Percentiles rank a stretch among this genome's conserved stretches.
phyloP scores from a whole-genome alignment of 2,329 filamentous ascomycete species.

The Fusarium euwallaceae region DNA sequence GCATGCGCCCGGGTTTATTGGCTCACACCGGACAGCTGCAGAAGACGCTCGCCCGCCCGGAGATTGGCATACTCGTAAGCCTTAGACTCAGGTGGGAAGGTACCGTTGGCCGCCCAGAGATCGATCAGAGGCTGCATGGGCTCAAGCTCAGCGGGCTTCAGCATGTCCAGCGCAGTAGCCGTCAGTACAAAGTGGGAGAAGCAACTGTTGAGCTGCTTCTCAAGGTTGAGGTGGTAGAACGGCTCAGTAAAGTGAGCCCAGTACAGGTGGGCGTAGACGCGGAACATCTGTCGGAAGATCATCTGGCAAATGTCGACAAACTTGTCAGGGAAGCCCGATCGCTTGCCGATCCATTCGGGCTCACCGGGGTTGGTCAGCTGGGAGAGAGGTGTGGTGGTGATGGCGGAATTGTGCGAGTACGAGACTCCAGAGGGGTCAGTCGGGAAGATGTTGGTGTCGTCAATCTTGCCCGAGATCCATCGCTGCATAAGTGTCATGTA shows the following conservation, averaged over 20 bases:
- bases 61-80: slow-evolving; percentile 75
- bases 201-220: slow-evolving; percentile 87
- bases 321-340: slow-evolving; percentile 90
- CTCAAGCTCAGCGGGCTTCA: slow-evolving; percentile 90
- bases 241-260: slow-evolving; percentile 93
- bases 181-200: slow-evolving; percentile 89
- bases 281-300: slow-evolving; percentile 98
- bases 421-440: slow-evolving; percentile 82
- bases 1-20: slow-evolving; percentile 38
- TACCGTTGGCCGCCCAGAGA: slow-evolving; percentile 89
- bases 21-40: slow-evolving; percentile 60
- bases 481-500: slow-evolving; percentile 97
- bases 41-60: slow-evolving; percentile 69
- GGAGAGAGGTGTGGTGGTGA: slow-evolving; percentile 71
- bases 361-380: slow-evolving; percentile 73
- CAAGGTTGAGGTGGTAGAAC: slow-evolving; percentile 85
- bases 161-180: slow-evolving; percentile 83
- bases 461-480: slow-evolving; percentile 97
- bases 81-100: slow-evolving; percentile 82
- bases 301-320: slow-evolving; percentile 92
- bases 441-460: slow-evolving; percentile 90
- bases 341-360: slow-evolving; percentile 87
- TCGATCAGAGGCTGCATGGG: slow-evolving; percentile 96
- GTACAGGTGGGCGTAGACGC: slow-evolving; percentile 97
- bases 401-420: slow-evolving; percentile 72